phyloP scores from a whole-genome alignment of 2,329 filamentous ascomycete genomes.

The Xylariaceae sp. region DNA sequence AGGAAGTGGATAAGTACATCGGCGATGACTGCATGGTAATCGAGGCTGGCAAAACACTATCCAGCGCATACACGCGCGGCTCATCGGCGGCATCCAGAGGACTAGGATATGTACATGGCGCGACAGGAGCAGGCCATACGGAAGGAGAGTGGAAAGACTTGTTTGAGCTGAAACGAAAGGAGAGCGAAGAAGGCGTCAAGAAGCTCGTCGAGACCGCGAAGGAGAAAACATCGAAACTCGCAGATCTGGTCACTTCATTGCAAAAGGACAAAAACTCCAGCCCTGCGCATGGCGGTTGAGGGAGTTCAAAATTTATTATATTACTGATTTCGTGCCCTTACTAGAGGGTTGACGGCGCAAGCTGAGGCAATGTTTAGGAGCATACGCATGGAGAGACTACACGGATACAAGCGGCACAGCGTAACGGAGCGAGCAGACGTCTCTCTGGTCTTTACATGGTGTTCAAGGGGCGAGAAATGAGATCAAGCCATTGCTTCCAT shows the following conservation, averaged over 20 bases:
- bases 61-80: constrained; percentile 8
- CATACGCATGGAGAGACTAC: too few species aligned
- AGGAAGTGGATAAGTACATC: constrained; percentile 33
- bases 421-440: too few species aligned
- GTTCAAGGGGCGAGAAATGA: too few species aligned
- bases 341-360: too few species aligned
- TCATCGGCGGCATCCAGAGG: constrained; percentile 10
- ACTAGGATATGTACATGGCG: constrained; percentile 10
- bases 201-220: constrained; percentile 16
- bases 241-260: constrained; percentile 25
- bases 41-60: constrained; percentile 26
- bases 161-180: constrained; percentile 1
- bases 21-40: constrained; percentile 34
- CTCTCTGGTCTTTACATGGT: too few species aligned
- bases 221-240: constrained; percentile 23
- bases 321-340: too few species aligned
- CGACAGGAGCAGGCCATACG: constrained; percentile 3
- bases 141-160: constrained; percentile 6
- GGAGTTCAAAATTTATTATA: too few species aligned
- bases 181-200: constrained; percentile 11
- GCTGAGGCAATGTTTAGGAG: too few species aligned
- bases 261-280: constrained; percentile 14
- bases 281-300: too few species aligned
- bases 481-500: too few species aligned
- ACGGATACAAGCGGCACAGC: too few species aligned